These are phyloP conservation scores for Apiospora arundinis DNA, from an alignment of 2,329 filamentous ascomycete genomes.

Conservation along the genomic window DNA sequence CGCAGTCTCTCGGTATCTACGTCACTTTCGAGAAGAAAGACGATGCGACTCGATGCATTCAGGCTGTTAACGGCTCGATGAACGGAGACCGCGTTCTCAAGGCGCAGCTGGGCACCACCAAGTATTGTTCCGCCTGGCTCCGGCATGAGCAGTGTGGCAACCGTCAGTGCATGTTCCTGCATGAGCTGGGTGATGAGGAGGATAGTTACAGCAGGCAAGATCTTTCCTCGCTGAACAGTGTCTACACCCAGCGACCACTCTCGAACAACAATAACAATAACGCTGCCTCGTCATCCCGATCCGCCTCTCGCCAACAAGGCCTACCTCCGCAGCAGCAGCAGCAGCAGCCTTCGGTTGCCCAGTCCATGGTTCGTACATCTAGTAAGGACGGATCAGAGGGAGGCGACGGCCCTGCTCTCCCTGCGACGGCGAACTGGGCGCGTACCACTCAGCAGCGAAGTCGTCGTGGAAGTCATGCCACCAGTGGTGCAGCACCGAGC, in stretches of 20 bases:
- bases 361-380: conserved; percentile 76
- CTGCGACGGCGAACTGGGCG: conserved; percentile 94
- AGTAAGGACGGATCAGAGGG: conserved; percentile 78
- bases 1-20: conserved; percentile 93
- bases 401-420: conserved; percentile 88
- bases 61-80: conserved; percentile 87
- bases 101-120: conserved; percentile 86
- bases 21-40: conserved; percentile 96
- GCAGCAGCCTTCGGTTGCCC: conserved; percentile 48
- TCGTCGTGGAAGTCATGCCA: conserved; percentile 78
- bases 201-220: conserved; percentile 96
- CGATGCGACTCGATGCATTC: conserved; percentile 88
- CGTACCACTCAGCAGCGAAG: conserved; percentile 69
- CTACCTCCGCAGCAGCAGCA: conserved; percentile 42
- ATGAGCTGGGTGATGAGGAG: conserved; percentile 97
- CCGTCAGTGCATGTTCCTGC: conserved; percentile 95
- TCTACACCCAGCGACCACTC: conserved; percentile 77
- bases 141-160: conserved; percentile 95
- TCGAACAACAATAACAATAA: conserved; percentile 43
- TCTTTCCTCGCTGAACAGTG: conserved; percentile 91
- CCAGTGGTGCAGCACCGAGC: conserved; percentile 81
- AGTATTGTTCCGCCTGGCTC: conserved; percentile 97
- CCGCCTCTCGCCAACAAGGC: conserved; percentile 59
- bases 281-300: conserved; percentile 58
- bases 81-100: conserved; percentile 88